These are phyloP conservation scores for Fusarium praegraminearum DNA, from an alignment of 2,329 filamentous ascomycete genomes.

Conservation along the genomic window DNA sequence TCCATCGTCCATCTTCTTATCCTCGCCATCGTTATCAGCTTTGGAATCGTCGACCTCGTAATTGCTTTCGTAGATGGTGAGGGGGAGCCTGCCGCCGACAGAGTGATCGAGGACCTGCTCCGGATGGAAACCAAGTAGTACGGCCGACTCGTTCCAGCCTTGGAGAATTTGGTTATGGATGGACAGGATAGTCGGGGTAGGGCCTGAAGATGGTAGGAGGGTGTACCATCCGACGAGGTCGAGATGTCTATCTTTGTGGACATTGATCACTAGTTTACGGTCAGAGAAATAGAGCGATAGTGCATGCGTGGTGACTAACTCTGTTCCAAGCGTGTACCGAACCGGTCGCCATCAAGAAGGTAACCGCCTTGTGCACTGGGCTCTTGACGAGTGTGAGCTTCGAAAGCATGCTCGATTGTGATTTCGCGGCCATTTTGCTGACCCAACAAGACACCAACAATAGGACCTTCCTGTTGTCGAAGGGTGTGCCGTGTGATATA, in stretches of 20 bases:
- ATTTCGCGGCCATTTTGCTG: slow-evolving; percentile 92
- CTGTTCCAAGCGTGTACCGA: slow-evolving; percentile 82
- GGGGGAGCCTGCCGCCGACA: slow-evolving; percentile 82
- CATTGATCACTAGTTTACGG: slow-evolving; percentile 77
- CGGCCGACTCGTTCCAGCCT: slow-evolving; percentile 83
- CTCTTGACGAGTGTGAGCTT: slow-evolving; percentile 71
- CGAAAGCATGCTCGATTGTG: slow-evolving; percentile 93
- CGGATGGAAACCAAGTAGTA: slow-evolving; percentile 89
- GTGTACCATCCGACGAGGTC: slow-evolving; percentile 96
- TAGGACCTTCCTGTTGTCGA: slow-evolving; percentile 77
- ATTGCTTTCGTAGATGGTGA: slow-evolving; percentile 90
- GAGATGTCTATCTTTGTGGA: slow-evolving; percentile 85
- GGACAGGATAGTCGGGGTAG: slow-evolving; percentile 74
- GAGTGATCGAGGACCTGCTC: slow-evolving; percentile 65
- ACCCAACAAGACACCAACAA: slow-evolving; percentile 89
- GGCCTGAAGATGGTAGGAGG: slow-evolving; percentile 77
- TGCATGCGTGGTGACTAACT: slow-evolving; percentile 66
- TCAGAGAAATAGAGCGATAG: slow-evolving; percentile 1
- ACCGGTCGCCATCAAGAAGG: slow-evolving; percentile 77
- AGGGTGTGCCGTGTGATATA: slow-evolving; percentile 93
- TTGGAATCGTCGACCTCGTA: slow-evolving; percentile 75
- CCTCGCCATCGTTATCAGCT: slow-evolving; percentile 65
- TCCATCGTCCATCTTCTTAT: slow-evolving; percentile 79
- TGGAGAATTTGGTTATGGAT: slow-evolving; percentile 83
- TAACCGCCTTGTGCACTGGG: slow-evolving; percentile 66